phyloP scores from a whole-genome alignment of 177 flowering plant genomes.

The Vitis hybrid region DNA sequence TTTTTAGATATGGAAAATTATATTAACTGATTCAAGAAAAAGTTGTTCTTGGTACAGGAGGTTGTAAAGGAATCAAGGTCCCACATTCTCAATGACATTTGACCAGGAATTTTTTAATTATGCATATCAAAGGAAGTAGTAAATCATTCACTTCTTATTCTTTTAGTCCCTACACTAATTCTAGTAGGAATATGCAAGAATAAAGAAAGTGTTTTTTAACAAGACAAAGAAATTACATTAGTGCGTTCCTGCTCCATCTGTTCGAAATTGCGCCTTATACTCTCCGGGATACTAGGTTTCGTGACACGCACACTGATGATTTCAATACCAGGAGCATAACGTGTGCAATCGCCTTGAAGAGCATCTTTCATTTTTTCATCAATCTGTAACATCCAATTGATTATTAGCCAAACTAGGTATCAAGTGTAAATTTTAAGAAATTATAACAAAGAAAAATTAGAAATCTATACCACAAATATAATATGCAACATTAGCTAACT shows the following conservation, averaged over 20 bases:
- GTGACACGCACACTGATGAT: slow-evolving; percentile 92
- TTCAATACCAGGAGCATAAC: slow-evolving; percentile 96
- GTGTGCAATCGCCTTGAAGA: slow-evolving; percentile 90
- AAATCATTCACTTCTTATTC: background rate
- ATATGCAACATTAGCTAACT: background rate
- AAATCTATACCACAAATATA: background rate
- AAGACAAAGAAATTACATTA: slow-evolving; percentile 46
- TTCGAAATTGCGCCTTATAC: slow-evolving; percentile 78
- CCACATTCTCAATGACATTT: too few species aligned
- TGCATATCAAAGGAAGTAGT: background rate
- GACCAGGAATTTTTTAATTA: too few species aligned
- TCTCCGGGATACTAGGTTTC: slow-evolving; percentile 76
- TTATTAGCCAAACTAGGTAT: background rate
- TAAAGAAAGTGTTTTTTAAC: background rate
- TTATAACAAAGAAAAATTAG: background rate
- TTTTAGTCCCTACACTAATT: background rate
- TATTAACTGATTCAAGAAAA: too few species aligned
- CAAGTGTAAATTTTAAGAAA: background rate
- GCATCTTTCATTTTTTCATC: slow-evolving; percentile 98
- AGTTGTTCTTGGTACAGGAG: too few species aligned
- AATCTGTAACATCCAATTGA: slow-evolving; percentile 48
- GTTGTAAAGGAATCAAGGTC: too few species aligned
- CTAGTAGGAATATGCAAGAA: background rate
- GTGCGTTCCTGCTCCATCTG: slow-evolving; percentile 97
- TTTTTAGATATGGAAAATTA: too few species aligned